phyloP scores from a whole-genome alignment of 2,329 filamentous ascomycete genomes.

The Aspergillus sp. region DNA sequence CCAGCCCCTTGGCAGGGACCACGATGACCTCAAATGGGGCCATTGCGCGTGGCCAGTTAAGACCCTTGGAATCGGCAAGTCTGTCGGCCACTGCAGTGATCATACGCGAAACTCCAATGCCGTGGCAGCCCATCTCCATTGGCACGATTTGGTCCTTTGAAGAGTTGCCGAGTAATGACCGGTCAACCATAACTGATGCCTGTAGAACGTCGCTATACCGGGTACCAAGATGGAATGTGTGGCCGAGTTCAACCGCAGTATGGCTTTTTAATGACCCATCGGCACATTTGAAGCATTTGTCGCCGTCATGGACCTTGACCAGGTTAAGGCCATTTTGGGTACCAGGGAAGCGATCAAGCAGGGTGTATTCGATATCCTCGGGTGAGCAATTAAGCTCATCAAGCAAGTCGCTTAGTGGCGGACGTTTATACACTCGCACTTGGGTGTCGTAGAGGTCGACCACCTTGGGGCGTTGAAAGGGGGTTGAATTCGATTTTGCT shows the following conservation, averaged over 20 bases:
- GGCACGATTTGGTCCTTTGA: conserved; percentile 41
- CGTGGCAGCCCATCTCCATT: conserved; percentile 94
- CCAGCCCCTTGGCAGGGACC: conserved; percentile 49
- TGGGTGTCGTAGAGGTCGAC: conserved; percentile 38
- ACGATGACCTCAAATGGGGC: conserved; percentile 78
- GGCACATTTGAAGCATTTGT: conserved; percentile 67
- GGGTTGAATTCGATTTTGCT: conserved; percentile 19
- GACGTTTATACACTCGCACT: conserved; percentile 34
- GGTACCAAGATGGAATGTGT: conserved; percentile 91
- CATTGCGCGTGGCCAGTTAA: conserved; percentile 84
- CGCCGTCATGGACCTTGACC: conserved; percentile 61
- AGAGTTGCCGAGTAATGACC: conserved; percentile 17
- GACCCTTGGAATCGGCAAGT: conserved; percentile 64
- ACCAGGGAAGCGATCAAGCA: conserved; percentile 33
- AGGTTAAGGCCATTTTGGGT: conserved; percentile 54
- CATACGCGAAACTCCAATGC: conserved; percentile 87
- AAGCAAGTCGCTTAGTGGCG: conserved; percentile 33
- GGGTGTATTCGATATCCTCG: conserved; percentile 30
- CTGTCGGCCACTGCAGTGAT: conserved; percentile 80
- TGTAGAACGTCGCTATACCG: conserved; percentile 75
- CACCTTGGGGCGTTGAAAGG: conserved; percentile 25
- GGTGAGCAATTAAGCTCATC: conserved; percentile 19
- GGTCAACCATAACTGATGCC: conserved; percentile 54
- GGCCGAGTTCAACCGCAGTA: conserved; percentile 81
- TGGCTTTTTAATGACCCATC: conserved; percentile 60